Evolutionary conservation across 805 yeast species (phyloP).

Genomic region (Nakazawaea ernobii): DNA sequence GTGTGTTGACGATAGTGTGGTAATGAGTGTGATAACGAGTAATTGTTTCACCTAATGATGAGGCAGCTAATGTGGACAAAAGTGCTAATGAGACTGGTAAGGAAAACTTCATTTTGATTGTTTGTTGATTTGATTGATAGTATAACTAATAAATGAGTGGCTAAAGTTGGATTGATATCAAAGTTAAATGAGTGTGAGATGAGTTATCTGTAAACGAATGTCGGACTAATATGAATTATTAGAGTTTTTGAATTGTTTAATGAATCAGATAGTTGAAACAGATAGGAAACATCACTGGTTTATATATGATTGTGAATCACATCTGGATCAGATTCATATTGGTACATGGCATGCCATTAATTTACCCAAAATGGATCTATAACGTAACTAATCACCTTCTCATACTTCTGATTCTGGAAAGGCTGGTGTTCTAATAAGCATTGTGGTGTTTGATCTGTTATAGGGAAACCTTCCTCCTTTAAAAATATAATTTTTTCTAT

Average conservation of each 20-base stretch:
- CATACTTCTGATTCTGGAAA: neutral
- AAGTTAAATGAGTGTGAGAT: neutral
- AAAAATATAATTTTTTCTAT: too few species aligned
- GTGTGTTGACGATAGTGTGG: slow-evolving; percentile 9
- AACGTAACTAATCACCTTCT: too few species aligned
- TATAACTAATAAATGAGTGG: slow-evolving; percentile 4
- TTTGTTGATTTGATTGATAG: neutral
- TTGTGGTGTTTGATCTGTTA: neutral
- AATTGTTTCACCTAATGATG: slow-evolving; percentile 8
- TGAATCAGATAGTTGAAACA: neutral
- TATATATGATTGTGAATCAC: neutral
- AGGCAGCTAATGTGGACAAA: slow-evolving; percentile 8
- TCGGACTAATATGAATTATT: neutral
- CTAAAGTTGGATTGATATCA: neutral
- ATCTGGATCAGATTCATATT: neutral
- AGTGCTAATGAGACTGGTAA: slow-evolving; percentile 9
- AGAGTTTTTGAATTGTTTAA: neutral
- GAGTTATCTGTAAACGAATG: neutral
- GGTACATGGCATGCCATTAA: neutral
- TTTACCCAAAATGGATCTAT: neutral
- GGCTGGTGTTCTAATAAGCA: neutral
- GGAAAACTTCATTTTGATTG: slow-evolving; percentile 10
- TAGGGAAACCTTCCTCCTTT: neutral
- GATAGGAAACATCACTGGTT: neutral
- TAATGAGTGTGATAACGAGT: slow-evolving; percentile 7